Conservation (phyloP, 371 early-diverging fungal genomes). For the Lichtheimia ramosa region DNA sequence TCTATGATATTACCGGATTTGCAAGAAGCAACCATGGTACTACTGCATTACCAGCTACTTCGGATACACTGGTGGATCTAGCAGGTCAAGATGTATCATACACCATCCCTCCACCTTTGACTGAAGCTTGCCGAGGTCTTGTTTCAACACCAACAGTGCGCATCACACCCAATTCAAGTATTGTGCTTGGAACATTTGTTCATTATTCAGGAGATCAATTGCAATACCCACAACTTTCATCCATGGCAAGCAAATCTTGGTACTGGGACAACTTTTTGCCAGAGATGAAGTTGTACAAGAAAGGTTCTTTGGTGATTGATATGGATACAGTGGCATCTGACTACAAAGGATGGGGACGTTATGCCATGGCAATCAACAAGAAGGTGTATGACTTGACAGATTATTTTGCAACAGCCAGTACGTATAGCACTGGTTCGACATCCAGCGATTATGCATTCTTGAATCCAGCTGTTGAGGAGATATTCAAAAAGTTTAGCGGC, state of each 20-base stretch:
- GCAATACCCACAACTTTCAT: slow-evolving; percentile 17
- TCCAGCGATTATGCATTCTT: slow-evolving; percentile 50
- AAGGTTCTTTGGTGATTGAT: slow-evolving; percentile 64
- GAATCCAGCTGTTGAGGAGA: slow-evolving; percentile 52
- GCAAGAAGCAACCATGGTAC: slow-evolving; percentile 51
- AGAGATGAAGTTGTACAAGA: slow-evolving; percentile 62
- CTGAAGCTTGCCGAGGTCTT: slow-evolving; percentile 53
- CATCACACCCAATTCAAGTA: slow-evolving; percentile 32
- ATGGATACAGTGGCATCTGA: slow-evolving; percentile 45
- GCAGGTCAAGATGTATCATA: slow-evolving; percentile 69
- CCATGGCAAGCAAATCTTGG: slow-evolving; percentile 53
- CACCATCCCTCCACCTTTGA: slow-evolving; percentile 76
- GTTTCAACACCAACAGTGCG: slow-evolving; percentile 37
- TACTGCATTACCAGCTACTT: slow-evolving; percentile 41
- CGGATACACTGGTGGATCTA: slow-evolving; percentile 59
- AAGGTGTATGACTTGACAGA: slow-evolving; percentile 77
- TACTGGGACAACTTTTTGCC: slow-evolving; percentile 67
- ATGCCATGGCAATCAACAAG: slow-evolving; percentile 69
- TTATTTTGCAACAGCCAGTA: slow-evolving; percentile 59
- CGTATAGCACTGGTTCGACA: slow-evolving; percentile 38
- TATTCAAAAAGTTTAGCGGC: slow-evolving; percentile 72
- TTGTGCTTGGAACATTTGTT: slow-evolving; percentile 26
- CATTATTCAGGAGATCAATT: slow-evolving; percentile 48
- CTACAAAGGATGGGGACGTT: slow-evolving; percentile 45
- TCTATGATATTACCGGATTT: slow-evolving; percentile 71